Conservation (phyloP, 1,139 yeast genomes). For the Zygosaccharomyces sapae region DNA sequence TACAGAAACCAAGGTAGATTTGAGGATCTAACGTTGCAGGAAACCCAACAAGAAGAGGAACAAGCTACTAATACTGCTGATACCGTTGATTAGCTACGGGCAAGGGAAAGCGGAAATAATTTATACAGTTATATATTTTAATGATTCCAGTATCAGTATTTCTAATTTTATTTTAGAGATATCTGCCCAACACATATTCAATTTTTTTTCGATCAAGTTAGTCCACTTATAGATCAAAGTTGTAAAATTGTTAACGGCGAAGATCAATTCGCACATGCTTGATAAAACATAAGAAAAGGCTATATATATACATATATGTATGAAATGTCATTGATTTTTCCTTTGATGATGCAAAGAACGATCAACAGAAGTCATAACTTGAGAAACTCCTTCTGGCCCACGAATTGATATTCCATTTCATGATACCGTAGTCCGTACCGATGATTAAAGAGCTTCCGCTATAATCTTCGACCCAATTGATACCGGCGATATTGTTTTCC, state of each 20-base stretch:
- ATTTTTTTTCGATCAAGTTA: too few relatives aligned
- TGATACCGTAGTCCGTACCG: conserved; percentile 47
- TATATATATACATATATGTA: background rate
- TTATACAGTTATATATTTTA: too few relatives aligned
- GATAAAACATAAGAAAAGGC: background rate
- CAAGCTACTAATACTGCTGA: conserved; percentile 30
- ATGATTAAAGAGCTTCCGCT: conserved; percentile 43
- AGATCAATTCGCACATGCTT: background rate
- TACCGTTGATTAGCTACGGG: conserved; percentile 33
- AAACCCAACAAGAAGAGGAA: conserved; percentile 9
- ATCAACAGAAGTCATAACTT: conserved; percentile 35
- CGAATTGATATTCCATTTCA: conserved; percentile 49
- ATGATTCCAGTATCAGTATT: too few relatives aligned
- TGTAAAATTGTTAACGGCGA: background rate
- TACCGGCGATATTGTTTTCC: conserved; percentile 46
- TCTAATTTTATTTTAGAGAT: background rate
- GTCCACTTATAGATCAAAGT: background rate
- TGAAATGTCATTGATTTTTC: background rate
- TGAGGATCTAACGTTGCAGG: conserved; percentile 16
- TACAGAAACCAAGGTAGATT: conserved; percentile 33
- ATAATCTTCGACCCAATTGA: conserved; percentile 43
- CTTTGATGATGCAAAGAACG: background rate
- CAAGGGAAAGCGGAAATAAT: background rate
- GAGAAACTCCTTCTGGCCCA: conserved; percentile 52
- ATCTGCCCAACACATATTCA: too few relatives aligned